phyloP scores from a whole-genome alignment of 768 basidiomycete genomes.

The Boletus fagicola region DNA sequence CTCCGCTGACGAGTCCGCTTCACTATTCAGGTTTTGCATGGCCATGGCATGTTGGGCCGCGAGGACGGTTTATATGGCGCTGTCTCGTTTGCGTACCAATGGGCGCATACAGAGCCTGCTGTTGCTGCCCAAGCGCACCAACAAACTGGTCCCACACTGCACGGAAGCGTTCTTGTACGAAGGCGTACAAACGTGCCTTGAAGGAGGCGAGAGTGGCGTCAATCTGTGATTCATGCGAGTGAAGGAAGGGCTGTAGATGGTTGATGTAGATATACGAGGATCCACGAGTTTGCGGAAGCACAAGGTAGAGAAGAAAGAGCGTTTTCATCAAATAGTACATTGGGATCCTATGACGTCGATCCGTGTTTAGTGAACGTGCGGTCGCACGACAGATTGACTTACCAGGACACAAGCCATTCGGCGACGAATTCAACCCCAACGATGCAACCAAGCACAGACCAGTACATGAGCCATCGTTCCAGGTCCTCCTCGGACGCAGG shows the following conservation, averaged over 20 bases:
- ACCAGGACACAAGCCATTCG: conserved; percentile 90
- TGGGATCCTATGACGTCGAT: conserved; percentile 62
- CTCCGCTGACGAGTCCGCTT: conserved; percentile 4
- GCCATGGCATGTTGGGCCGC: conserved; percentile 85
- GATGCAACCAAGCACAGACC: conserved; percentile 85
- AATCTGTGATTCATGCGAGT: conserved; percentile 78
- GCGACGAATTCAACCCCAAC: conserved; percentile 79
- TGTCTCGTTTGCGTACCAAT: conserved; percentile 89
- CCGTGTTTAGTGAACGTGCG: conserved; percentile 9
- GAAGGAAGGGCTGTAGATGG: conserved; percentile 82
- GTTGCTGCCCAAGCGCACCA: conserved; percentile 46
- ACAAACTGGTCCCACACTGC: conserved; percentile 65
- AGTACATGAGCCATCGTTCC: conserved; percentile 97
- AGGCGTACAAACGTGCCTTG: conserved; percentile 56
- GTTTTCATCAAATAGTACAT: conserved; percentile 84
- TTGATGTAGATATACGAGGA: conserved; percentile 80
- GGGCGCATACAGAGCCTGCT: conserved; percentile 22
- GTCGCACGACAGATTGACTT: conserved; percentile 28
- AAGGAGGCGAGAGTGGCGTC: conserved; percentile 73
- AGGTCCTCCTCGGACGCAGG: conserved; percentile 81
- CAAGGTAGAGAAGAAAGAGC: conserved; percentile 84
- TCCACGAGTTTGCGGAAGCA: conserved; percentile 86
- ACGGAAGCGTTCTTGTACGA: conserved; percentile 62
- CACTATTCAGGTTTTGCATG: conserved; percentile 66
- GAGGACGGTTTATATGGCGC: conserved; percentile 95